Evolutionary conservation across 768 basidiomycete genomes (phyloP).

Genomic region (Sporobolomyces phaffii): DNA sequence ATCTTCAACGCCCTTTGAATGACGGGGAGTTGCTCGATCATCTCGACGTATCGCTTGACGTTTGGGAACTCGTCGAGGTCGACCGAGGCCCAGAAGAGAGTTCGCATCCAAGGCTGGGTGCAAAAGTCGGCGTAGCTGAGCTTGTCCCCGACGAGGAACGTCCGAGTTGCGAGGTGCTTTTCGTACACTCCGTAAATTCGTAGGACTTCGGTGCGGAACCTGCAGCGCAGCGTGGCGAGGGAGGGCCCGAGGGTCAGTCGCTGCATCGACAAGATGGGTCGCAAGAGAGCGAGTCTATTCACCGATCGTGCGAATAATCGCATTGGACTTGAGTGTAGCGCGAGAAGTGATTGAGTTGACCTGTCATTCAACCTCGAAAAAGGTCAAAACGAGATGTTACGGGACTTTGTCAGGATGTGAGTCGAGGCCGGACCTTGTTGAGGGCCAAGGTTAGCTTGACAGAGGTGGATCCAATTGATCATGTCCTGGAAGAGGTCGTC

Average conservation of each 20-base stretch:
- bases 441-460: conserved; percentile 13
- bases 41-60: conserved; percentile 16
- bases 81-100: conserved; percentile 18
- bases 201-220: conserved; percentile 10
- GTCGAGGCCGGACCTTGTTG: no score
- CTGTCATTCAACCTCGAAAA: not conserved
- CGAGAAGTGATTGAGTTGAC: conserved; percentile 6
- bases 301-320: conserved; percentile 9
- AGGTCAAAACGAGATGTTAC: not conserved
- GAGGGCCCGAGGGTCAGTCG: not conserved
- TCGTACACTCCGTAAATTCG: conserved; percentile 21
- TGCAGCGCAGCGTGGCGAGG: not conserved
- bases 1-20: conserved; percentile 20
- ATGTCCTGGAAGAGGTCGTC: conserved; percentile 16
- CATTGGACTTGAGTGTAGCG: conserved; percentile 9
- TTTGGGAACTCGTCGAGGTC: conserved; percentile 9
- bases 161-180: conserved; percentile 8
- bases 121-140: conserved; percentile 13
- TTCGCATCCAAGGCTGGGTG: conserved; percentile 19
- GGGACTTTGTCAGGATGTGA: no score
- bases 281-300: not conserved
- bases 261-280: not conserved
- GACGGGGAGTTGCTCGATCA: conserved; percentile 14
- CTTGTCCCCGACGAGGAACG: conserved; percentile 25
- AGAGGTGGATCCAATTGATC: conserved; percentile 12